These are phyloP conservation scores for Globisporangium rhizosaccharum DNA, from an alignment of 352 stramenopile genomes.

Conservation along the genomic window DNA sequence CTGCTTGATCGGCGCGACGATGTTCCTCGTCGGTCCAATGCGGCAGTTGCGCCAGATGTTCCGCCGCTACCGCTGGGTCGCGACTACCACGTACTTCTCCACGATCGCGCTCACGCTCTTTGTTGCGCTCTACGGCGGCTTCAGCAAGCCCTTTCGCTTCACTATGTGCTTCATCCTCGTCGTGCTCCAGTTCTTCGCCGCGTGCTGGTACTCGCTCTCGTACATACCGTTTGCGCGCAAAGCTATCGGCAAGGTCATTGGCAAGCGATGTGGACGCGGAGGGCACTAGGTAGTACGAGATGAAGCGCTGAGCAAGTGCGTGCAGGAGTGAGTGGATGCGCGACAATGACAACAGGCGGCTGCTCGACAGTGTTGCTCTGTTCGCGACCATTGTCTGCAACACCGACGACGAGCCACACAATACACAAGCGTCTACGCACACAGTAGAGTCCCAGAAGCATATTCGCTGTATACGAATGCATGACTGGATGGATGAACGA, in stretches of 20 bases:
- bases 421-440: too few relatives aligned
- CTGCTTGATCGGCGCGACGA: constrained; percentile 24
- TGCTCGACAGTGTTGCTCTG: too few relatives aligned
- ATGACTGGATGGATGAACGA: too few relatives aligned
- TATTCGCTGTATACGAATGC: too few relatives aligned
- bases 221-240: constrained; percentile 80
- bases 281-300: too few relatives aligned
- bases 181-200: constrained; percentile 60
- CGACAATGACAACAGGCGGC: too few relatives aligned
- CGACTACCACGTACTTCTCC: constrained; percentile 43
- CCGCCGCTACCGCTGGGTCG: constrained; percentile 29
- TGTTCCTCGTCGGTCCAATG: constrained; percentile 35
- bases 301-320: too few relatives aligned
- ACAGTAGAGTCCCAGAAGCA: too few relatives aligned
- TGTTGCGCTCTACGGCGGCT: constrained; percentile 28
- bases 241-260: constrained; percentile 11
- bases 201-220: constrained; percentile 73
- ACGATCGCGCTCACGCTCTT: constrained; percentile 35
- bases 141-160: constrained; percentile 15
- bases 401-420: too few relatives aligned
- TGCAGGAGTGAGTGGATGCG: too few relatives aligned
- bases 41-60: constrained; percentile 67
- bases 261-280: constrained; percentile 6
- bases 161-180: constrained; percentile 51
- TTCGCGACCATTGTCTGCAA: too few relatives aligned